Conservation (phyloP, 1,139 yeast genomes). For the Lizanozyma gosingica region DNA sequence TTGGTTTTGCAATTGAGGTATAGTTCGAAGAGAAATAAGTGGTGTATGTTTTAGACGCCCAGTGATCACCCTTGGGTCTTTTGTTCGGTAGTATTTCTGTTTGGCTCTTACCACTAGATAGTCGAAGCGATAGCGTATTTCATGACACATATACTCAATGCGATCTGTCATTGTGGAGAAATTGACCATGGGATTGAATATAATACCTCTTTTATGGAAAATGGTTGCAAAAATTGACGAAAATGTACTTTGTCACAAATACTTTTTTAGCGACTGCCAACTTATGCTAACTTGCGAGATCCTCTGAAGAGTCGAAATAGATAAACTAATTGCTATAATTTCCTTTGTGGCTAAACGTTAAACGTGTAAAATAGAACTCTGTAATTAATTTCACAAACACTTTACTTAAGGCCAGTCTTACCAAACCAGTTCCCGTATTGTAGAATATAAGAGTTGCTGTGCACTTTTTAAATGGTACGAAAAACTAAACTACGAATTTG, state of each 20-base stretch:
- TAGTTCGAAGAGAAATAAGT: slow-evolving; percentile 13
- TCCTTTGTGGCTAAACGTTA: too few species aligned
- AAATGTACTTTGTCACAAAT: slow-evolving; percentile 1
- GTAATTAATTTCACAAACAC: too few species aligned
- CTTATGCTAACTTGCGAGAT: too few species aligned
- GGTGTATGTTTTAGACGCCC: slow-evolving; percentile 11
- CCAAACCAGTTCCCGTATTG: too few species aligned
- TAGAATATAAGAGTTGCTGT: too few species aligned
- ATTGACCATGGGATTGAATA: background rate
- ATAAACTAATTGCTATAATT: too few species aligned
- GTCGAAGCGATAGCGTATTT: slow-evolving; percentile 7
- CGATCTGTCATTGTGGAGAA: background rate
- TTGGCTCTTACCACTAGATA: slow-evolving; percentile 10
- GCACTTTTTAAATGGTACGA: too few species aligned
- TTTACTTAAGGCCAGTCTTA: too few species aligned
- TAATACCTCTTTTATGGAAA: background rate
- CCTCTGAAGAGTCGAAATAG: too few species aligned
- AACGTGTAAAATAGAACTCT: too few species aligned
- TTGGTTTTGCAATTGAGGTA: slow-evolving; percentile 7
- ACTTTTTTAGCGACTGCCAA: too few species aligned
- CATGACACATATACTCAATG: slow-evolving; percentile 4
- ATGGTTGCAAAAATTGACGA: background rate
- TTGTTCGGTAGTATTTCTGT: slow-evolving; percentile 14
- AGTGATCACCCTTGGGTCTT: slow-evolving; percentile 16
- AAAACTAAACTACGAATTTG: too few species aligned